Base-by-base conservation (phyloP, 2,329 filamentous ascomycete species). In the Exophiala mesophila region DNA sequence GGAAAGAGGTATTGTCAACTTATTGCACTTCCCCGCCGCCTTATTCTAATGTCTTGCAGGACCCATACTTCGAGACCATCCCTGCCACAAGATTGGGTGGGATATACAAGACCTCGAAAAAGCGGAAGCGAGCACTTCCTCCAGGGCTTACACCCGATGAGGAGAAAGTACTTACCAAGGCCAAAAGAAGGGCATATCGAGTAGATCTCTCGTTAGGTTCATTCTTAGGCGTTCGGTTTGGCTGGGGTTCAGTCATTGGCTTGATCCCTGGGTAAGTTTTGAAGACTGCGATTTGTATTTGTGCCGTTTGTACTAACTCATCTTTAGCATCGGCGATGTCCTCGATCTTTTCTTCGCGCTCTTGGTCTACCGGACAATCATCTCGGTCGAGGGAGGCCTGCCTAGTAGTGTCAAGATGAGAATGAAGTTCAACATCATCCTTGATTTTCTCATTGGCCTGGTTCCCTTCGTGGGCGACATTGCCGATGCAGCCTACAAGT, bases 1-100 rank as follows among this genome's bases (percentile, higher is more conserved):
- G 77, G 42, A 67, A 67, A 54, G 74, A 74, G 60, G 76, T 77
- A 64, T 47, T 63, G 30, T 29, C 23, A 21, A n/a, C 18, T 12
- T 32, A 9, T 13, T 8, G 7, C 12, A n/a, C n/a, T 17, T 10
- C 12, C 20, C 37, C 23, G 37, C 41, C 30, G 37, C 46, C 35
- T 30, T 34, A 41, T 44, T 43, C 47, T 35, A 24, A 32, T 24
- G 38, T 20, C 31, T 38, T 13, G 38, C 57, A 96, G 86, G 89
- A 97, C 61, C 88, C 89, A 4, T 95, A 88, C 68, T 94, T 89
- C 57, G 87, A 94, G 63, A 74, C 80, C 54, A 80, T 95, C 24
- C 80, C 82, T 16, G 82, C 89, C 30, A 85, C 84, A 6, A 76
- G 80, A 50, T 39, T 56, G 6, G 54, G 54, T 26, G 48, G 48